Evolutionary conservation across 257 asterid genomes (phyloP), one percentile per base, ranked within the genome.

Genomic region (Coffea canephora): DNA sequence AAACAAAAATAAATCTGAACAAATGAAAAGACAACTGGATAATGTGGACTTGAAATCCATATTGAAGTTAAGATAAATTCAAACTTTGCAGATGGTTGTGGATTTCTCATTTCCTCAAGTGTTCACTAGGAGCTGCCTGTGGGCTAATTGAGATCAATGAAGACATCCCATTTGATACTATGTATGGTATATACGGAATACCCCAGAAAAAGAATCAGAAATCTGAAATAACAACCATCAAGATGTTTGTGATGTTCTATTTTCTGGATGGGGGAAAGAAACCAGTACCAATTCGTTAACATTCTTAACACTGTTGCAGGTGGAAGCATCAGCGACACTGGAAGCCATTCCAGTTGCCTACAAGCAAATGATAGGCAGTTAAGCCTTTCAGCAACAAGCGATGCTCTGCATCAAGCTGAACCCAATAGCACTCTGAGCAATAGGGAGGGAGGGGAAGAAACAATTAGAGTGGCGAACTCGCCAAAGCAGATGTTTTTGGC

Each of bases 251-350:
- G 16, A 8, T 39, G 50, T 41, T 11, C 18, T 39, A 6, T 41
- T 15, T 68, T 6, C 39, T 1, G 7, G 25, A 39, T 36, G 36
- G 8, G 8, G 34, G 43, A 68, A 68, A 36, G 23, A 68, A 16
- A 39, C 50, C 25, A 69, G 23, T 41, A 69, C 39, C 43, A 6
- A 15, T 68, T 67, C 25, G 39, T 39, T n/a, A 71, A 71, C 61
- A 45, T 71, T n/a, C 23, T 71, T 71, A 50, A 46, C 23, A n/a
- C 2, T 49, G 46, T 49, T 54, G 61, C 73, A 81, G 96, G 89
- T 7, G 87, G 90, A 55, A 84, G 86, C 83, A 79, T 71, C 8
- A 86, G 86, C 67, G 87, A 86, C 25, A 77, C 88, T 0, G 88
- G 92, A 43, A 89, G 91, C 81, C 85, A 80, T 54, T 83, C 89